These are phyloP conservation scores for Azolla pinnata DNA, from an alignment of 75 land plant genomes.

Conservation along the genomic window DNA sequence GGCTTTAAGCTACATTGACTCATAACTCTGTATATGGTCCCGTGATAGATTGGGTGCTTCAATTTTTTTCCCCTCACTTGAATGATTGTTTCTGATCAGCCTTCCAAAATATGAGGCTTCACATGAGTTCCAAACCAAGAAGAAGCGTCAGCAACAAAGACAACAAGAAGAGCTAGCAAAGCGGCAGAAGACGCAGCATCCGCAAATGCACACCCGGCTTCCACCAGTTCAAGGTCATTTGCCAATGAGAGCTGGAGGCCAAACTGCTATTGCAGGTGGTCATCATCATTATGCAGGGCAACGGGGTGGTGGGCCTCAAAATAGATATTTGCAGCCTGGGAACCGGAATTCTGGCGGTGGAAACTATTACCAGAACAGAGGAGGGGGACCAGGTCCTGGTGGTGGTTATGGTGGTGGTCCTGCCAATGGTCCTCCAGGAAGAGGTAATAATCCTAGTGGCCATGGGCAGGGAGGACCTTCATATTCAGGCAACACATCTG, in stretches of 20 bases:
- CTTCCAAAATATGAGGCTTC: constrained; percentile 87
- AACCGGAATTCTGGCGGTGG: constrained; percentile 45
- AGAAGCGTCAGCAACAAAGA: constrained; percentile 67
- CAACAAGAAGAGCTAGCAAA: constrained; percentile 82
- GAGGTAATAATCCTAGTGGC: constrained; percentile 37
- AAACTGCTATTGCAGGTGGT: constrained; percentile 38
- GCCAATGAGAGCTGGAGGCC: constrained; percentile 46
- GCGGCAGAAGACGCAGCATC: constrained; percentile 65
- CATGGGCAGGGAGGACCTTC: too few relatives aligned
- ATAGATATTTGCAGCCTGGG: constrained; percentile 48
- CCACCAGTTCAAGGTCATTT: constrained; percentile 63
- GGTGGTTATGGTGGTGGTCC: constrained; percentile 38
- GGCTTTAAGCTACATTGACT: too few relatives aligned
- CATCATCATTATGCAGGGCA: constrained; percentile 46
- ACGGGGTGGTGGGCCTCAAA: constrained; percentile 57
- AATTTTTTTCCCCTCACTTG: too few relatives aligned
- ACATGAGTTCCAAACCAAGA: constrained; percentile 93
- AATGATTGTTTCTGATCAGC: constrained; percentile 36
- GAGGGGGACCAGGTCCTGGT: constrained; percentile 29
- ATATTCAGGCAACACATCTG: too few relatives aligned
- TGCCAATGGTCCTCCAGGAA: constrained; percentile 36
- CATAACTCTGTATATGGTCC: too few relatives aligned
- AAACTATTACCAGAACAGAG: constrained; percentile 34
- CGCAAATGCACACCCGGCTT: constrained; percentile 56
- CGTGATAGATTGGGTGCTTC: too few relatives aligned